A percentile compares a stretch with the other conserved stretches of the same genome.
Conservation (phyloP, 2,329 filamentous ascomycete species). For the Cytospora piceae region DNA sequence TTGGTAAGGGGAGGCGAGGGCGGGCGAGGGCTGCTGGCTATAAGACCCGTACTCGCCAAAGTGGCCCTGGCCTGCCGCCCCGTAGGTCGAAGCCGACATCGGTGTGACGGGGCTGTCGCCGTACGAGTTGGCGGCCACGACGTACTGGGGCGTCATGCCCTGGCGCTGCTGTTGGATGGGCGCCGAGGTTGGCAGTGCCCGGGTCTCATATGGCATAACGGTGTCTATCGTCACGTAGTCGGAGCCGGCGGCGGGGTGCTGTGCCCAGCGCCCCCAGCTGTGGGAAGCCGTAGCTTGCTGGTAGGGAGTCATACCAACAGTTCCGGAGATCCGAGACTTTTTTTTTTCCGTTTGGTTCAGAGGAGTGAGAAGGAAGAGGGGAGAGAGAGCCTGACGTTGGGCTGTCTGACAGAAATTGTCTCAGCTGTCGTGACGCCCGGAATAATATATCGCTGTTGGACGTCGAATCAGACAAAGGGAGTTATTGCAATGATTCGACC, state of each 20-base stretch:
- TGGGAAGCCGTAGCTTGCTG: conserved; percentile 49
- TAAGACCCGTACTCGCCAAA: conserved; percentile 51
- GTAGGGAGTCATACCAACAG: conserved; percentile 47
- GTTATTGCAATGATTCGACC: conserved; percentile 3
- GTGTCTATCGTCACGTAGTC: conserved; percentile 56
- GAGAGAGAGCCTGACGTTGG: conserved; percentile 31
- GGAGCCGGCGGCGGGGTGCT: conserved; percentile 44
- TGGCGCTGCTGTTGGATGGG: conserved; percentile 48
- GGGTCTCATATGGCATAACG: conserved; percentile 55
- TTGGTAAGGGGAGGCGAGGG: conserved; percentile 37
- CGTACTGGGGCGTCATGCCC: conserved; percentile 51
- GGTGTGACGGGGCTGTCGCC: conserved; percentile 47
- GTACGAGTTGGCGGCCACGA: conserved; percentile 49
- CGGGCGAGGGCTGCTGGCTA: conserved; percentile 37
- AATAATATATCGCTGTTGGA: conserved; percentile 6
- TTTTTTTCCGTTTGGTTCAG: conserved; percentile 35
- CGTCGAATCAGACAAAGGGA: conserved; percentile 3
- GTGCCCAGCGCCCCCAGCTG: conserved; percentile 61
- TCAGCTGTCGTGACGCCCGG: conserved; percentile 10
- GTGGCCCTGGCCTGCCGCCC: conserved; percentile 40
- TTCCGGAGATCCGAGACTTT: neutral
- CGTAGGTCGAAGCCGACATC: conserved; percentile 49
- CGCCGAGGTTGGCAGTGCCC: conserved; percentile 40
- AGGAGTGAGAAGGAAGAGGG: conserved; percentile 30
- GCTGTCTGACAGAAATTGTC: conserved; percentile 14